Percentiles rank a stretch among this genome's conserved stretches.
Evolutionary conservation across 805 yeast genomes (phyloP).

Genomic region (Candida alai): DNA sequence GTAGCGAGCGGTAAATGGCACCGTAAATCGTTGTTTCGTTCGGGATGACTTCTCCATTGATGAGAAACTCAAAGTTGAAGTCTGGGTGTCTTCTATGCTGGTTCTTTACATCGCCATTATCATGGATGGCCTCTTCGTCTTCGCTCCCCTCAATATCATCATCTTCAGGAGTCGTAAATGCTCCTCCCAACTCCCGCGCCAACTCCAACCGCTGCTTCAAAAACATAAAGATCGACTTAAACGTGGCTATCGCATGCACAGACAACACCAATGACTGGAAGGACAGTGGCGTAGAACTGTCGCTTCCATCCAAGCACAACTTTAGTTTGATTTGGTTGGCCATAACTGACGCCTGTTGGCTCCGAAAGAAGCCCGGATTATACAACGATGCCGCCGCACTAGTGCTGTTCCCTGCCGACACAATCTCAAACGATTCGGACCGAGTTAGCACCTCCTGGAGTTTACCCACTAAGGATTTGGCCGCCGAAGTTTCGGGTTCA

Average conservation of each 20-base stretch:
- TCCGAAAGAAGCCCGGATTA: constrained; percentile 4
- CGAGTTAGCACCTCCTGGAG: constrained; percentile 73
- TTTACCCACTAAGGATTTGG: constrained; percentile 47
- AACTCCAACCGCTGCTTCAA: constrained; percentile 39
- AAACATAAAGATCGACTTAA: constrained; percentile 48
- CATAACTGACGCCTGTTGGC: constrained; percentile 44
- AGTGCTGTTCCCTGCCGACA: constrained; percentile 39
- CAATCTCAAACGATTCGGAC: constrained; percentile 67
- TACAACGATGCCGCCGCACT: constrained; percentile 5
- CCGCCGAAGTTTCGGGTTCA: constrained; percentile 18
- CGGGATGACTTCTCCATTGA: constrained; percentile 57
- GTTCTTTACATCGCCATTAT: constrained; percentile 13
- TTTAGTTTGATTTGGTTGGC: constrained; percentile 67
- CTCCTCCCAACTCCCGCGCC: constrained; percentile 18
- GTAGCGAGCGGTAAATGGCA: constrained; percentile 55
- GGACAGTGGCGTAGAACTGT: constrained; percentile 17
- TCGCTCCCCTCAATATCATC: constrained; percentile 9
- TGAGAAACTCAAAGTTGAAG: constrained; percentile 47
- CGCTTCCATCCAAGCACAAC: constrained; percentile 26
- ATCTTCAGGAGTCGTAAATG: constrained; percentile 9
- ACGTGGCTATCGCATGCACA: constrained; percentile 60
- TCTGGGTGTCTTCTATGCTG: constrained; percentile 6
- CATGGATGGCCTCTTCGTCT: constrained; percentile 12
- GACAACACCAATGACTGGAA: constrained; percentile 38
- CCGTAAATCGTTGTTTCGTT: constrained; percentile 73